Evolutionary conservation across 208 protist genomes (phyloP).

Genomic region (Kentomonas sorsogonicus): DNA sequence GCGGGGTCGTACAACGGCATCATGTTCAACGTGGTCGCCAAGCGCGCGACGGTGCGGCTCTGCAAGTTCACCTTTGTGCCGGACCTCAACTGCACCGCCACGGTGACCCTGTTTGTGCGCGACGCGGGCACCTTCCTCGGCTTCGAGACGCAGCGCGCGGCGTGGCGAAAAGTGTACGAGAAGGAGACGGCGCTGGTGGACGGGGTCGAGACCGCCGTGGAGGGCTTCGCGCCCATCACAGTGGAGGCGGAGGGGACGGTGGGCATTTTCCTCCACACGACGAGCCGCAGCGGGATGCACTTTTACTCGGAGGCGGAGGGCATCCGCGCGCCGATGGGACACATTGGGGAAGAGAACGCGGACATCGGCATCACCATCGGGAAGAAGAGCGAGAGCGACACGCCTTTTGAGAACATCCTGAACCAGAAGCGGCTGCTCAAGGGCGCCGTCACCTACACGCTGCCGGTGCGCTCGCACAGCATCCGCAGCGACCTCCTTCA

Average conservation of each 20-base stretch:
- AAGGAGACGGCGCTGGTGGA: slow-evolving; percentile 48
- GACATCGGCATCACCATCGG: slow-evolving; percentile 86
- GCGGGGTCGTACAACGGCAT: slow-evolving; percentile 85
- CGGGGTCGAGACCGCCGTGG: slow-evolving; percentile 43
- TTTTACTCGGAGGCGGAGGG: slow-evolving; percentile 82
- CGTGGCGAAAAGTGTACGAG: slow-evolving; percentile 58
- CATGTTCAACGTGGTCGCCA: slow-evolving; percentile 88
- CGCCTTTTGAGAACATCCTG: slow-evolving; percentile 67
- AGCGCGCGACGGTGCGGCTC: slow-evolving; percentile 57
- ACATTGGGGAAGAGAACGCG: slow-evolving; percentile 73
- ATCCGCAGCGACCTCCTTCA: slow-evolving; percentile 64
- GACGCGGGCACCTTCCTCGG: slow-evolving; percentile 76
- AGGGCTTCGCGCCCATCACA: slow-evolving; percentile 66
- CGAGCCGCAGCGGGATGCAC: slow-evolving; percentile 68
- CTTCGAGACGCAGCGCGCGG: slow-evolving; percentile 33
- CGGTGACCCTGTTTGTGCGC: slow-evolving; percentile 64
- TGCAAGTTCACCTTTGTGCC: slow-evolving; percentile 73
- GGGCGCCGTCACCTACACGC: slow-evolving; percentile 78
- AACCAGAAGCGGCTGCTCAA: slow-evolving; percentile 70
- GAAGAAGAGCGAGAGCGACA: slow-evolving; percentile 72
- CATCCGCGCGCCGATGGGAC: slow-evolving; percentile 53
- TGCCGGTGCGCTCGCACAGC: slow-evolving; percentile 41
- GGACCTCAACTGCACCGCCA: slow-evolving; percentile 55
- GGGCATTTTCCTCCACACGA: slow-evolving; percentile 82
- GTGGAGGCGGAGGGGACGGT: slow-evolving; percentile 55